phyloP scores from a whole-genome alignment of 768 basidiomycete genomes.

The Leccinum ochraceum region DNA sequence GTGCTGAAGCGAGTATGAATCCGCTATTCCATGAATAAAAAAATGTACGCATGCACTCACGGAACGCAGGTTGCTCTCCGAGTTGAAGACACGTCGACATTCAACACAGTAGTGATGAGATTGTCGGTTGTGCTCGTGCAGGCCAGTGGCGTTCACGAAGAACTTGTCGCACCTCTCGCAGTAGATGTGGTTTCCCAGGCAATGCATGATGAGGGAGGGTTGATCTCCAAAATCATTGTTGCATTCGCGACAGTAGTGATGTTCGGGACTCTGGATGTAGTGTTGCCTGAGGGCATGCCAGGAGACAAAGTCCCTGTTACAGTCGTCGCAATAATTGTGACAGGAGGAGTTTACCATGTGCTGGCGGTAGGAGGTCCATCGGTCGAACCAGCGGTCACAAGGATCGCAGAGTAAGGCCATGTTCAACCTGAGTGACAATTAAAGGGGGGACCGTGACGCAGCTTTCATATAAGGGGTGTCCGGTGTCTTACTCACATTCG shows the following conservation, averaged over 20 bases:
- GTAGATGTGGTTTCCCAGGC: conserved; percentile 39
- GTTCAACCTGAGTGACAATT: background rate
- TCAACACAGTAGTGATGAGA: conserved; percentile 42
- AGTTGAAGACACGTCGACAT: conserved; percentile 46
- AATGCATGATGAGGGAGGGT: conserved; percentile 42
- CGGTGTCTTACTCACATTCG: conserved; percentile 1
- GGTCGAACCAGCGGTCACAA: conserved; percentile 41
- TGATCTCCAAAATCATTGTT: conserved; percentile 40
- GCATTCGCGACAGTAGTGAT: conserved; percentile 57
- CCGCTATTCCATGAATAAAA: background rate
- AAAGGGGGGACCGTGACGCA: background rate
- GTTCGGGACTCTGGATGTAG: conserved; percentile 48
- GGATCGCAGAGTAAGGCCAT: conserved; percentile 30
- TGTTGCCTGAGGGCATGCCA: conserved; percentile 46
- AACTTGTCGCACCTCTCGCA: conserved; percentile 45
- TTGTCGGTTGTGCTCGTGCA: conserved; percentile 53
- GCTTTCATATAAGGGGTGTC: background rate
- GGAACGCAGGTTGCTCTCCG: conserved; percentile 17
- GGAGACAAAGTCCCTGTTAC: conserved; percentile 47
- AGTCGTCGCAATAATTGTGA: conserved; percentile 50
- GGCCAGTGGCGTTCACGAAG: conserved; percentile 39
- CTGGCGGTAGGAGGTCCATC: conserved; percentile 30
- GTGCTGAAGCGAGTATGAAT: conserved; percentile 38
- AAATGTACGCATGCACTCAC: conserved; percentile 7
- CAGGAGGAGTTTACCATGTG: conserved; percentile 37